A percentile compares a stretch with the other conserved stretches of the same genome.
phyloP scores from a whole-genome alignment of 257 asterid species.

The Avicennia marina region DNA sequence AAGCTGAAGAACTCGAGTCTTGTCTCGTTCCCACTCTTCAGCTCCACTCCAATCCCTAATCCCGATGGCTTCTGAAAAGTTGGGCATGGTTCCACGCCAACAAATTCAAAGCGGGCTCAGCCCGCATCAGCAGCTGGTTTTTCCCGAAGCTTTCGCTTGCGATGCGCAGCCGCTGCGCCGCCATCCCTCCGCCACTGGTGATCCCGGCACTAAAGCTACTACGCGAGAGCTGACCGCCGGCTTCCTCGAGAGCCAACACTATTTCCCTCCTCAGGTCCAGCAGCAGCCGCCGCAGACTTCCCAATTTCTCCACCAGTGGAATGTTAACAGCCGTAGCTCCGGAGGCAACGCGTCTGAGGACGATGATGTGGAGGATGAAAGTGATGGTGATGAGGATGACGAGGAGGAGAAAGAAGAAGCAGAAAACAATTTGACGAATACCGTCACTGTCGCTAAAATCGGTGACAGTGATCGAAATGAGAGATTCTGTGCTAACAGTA shows the following conservation, averaged over 20 bases:
- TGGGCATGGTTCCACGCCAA: constrained; percentile 49
- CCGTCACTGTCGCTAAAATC: constrained; percentile 31
- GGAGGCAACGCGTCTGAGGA: constrained; percentile 66
- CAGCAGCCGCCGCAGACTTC: no score
- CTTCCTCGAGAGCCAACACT: constrained; percentile 52
- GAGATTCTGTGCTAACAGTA: constrained; percentile 14
- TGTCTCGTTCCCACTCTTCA: not conserved
- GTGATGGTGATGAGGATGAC: constrained; percentile 35
- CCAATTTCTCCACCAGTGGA: constrained; percentile 60
- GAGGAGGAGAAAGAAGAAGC: constrained; percentile 40
- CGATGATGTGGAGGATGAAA: constrained; percentile 38
- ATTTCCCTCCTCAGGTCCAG: no score
- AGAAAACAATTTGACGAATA: constrained; percentile 30
- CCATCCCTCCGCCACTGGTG: constrained; percentile 30
- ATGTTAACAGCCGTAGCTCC: constrained; percentile 35
- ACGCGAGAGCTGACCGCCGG: constrained; percentile 64
- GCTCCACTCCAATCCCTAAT: constrained; percentile 11
- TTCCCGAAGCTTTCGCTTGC: constrained; percentile 42
- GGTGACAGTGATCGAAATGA: constrained; percentile 24
- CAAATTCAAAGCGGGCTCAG: constrained; percentile 49
- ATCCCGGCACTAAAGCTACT: constrained; percentile 40
- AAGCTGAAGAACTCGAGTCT: no score
- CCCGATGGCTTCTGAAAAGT: constrained; percentile 60
- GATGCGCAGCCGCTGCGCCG: constrained; percentile 42
- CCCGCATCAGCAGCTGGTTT: constrained; percentile 54